phyloP scores from a whole-genome alignment of 768 basidiomycete species.

The Russula foetens region DNA sequence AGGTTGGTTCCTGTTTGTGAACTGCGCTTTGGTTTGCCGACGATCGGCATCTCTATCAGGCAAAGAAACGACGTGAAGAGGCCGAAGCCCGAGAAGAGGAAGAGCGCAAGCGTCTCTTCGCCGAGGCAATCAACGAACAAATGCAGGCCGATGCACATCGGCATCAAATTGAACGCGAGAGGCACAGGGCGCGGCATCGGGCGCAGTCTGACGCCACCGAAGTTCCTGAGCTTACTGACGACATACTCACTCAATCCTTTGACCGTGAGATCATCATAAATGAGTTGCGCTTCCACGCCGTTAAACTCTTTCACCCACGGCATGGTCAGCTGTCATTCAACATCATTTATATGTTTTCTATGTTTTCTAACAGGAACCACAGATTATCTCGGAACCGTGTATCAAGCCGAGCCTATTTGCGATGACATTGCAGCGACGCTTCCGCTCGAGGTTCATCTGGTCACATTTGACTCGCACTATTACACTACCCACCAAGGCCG shows the following conservation, averaged over 20 bases:
- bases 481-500: constrained; percentile 62
- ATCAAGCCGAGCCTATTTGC: constrained; percentile 67
- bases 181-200: constrained; percentile 48
- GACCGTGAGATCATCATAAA: constrained; percentile 46
- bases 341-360: neutral
- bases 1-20: constrained; percentile 32
- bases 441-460: constrained; percentile 59
- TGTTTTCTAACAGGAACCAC: neutral
- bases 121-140: constrained; percentile 54
- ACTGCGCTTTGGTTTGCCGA: neutral
- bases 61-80: constrained; percentile 43
- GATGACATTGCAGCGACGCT: constrained; percentile 51
- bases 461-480: constrained; percentile 60
- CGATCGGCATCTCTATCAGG: constrained; percentile 1
- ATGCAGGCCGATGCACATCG: constrained; percentile 57
- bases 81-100: constrained; percentile 43
- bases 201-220: constrained; percentile 68
- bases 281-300: constrained; percentile 51
- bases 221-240: constrained; percentile 35
- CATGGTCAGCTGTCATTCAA: constrained; percentile 36
- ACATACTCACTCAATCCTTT: constrained; percentile 51
- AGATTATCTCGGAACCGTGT: constrained; percentile 61
- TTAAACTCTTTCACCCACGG: constrained; percentile 67
- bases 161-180: constrained; percentile 46
- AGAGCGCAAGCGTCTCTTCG: constrained; percentile 36